phyloP scores from a whole-genome alignment of 2,329 filamentous ascomycete species.

The Ascochyta pisi region DNA sequence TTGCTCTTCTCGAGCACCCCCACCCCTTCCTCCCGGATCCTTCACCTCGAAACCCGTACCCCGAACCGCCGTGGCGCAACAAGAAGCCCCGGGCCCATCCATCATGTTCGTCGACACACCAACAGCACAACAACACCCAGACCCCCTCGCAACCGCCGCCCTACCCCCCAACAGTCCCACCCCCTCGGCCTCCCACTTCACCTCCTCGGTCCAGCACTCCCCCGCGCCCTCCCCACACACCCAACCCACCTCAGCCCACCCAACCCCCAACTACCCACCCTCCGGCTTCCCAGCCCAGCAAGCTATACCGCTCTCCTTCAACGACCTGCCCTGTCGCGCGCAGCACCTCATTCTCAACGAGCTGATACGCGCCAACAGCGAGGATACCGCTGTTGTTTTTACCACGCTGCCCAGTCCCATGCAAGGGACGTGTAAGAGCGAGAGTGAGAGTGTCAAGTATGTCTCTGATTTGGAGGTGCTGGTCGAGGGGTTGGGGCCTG shows the following conservation, averaged over 20 bases:
- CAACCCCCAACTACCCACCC: constrained; percentile 13
- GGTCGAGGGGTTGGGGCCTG: constrained; percentile 77
- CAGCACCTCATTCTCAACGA: constrained; percentile 90
- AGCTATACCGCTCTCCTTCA: constrained; percentile 77
- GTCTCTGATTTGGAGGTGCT: constrained; percentile 79
- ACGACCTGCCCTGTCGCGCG: constrained; percentile 82
- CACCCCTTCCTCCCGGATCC: constrained; percentile 61
- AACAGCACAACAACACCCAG: constrained; percentile 17
- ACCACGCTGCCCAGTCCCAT: constrained; percentile 83
- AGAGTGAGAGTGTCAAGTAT: constrained; percentile 74
- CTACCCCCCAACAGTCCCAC: not conserved
- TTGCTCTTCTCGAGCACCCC: constrained; percentile 50
- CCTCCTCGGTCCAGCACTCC: constrained; percentile 4
- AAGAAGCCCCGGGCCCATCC: constrained; percentile 70
- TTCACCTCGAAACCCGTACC: constrained; percentile 79
- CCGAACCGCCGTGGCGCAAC: constrained; percentile 67
- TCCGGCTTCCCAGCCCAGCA: constrained; percentile 64
- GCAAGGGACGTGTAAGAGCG: constrained; percentile 76
- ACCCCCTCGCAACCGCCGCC: constrained; percentile 29
- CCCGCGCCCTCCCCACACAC: constrained; percentile 2
- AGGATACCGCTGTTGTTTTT: constrained; percentile 74
- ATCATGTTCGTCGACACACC: constrained; percentile 74
- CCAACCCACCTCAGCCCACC: not conserved
- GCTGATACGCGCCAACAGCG: constrained; percentile 64
- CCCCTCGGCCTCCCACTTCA: constrained; percentile 6